Evolutionary conservation across 2,329 filamentous ascomycete species (phyloP), one percentile per base, ranked within the genome.

Genomic region (Delphinella strobiligena): DNA sequence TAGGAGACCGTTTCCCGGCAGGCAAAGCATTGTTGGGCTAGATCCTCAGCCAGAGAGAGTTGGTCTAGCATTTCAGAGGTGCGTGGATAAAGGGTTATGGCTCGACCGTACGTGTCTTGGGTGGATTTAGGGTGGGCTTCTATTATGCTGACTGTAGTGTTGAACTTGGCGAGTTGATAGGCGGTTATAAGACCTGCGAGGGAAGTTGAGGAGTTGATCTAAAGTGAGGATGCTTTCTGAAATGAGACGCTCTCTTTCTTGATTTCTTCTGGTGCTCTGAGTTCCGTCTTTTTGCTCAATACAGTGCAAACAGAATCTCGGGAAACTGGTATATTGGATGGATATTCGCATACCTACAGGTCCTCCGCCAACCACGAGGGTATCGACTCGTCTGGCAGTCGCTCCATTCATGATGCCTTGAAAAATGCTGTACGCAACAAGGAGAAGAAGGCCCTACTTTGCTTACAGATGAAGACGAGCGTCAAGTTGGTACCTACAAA

Each of bases 41-140:
- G 60, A 5, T 62, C 55, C 18, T 72, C 67, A 2, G 63, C 61
- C 5, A 74, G 59, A 17, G 60, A 64, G 2, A 74, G 58, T 43
- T 72, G 68, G 38, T 71, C 67, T 1, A 75, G 61, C 52, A 72
- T 64, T 51, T 74, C 70, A 31, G 58, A 59, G 4, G 64, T 67
- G 1, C 71, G 59, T 1, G 69, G 67, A 42, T 66, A 74, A 2
- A 74, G 62, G 0, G 71, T 71, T 43, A 72, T 70, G 10, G 71
- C 71, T 5, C 70, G 63, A 12, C 70, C 71, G 7, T 7, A 27
- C 12, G 22, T 27, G 22, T 7, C 7, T 7, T 7, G 7, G 22
- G 22, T 27, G 22, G 22, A 27, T 12, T 27, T 27, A 7, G 22
- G 22, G 51, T 69, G 72, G n/a, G 62, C 52, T 46, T 73, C 69